Base-by-base conservation (phyloP, 768 basidiomycete species). In the Termitomyces sp. region DNA sequence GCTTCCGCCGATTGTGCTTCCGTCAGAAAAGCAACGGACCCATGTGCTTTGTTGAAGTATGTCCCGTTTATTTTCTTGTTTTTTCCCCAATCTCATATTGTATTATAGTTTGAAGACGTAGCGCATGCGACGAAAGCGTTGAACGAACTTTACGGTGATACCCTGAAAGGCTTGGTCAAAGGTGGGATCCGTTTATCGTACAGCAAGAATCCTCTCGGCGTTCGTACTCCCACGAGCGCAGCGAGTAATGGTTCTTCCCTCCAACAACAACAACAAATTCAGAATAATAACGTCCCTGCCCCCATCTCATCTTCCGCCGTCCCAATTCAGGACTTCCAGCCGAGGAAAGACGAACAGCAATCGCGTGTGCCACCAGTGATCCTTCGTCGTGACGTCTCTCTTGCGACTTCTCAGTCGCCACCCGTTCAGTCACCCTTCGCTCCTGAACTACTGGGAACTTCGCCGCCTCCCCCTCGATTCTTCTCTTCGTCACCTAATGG, bases 11-110 rank as follows among this genome's bases (percentile, higher is more conserved):
- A 68, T 82, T 99, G 64, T 94, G 90, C 69, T 98, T 95, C 79
- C 82, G 96, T 57, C 94, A 96, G 70, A 99, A 99, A 79, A 92
- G 86, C 72, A 96, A 96, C 68, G 96, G 97, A 0, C 96, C 96
- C 8, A 98, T 98, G 96, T 98, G 97, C 74, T 98, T 98, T 73
- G 95, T 98, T 49, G 97, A 99, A 87, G 93, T 94, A 72, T 65
- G 69, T 64, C 32, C 51, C 55, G 7, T 51, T 7, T 58, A 44
- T 4, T 49, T 36, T 49, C 59, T 59, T 55, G 3, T 24, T 20
- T 0, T 44, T 33, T 15, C 7, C 13, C 35, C 7, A 51, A 58
- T 35, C 63, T 73, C 44, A 65, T 56, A 62, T 46, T 59, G 54
- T 42, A 57, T 44, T 62, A 7, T 69, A 96, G 91, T 99, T 98